phyloP scores from a whole-genome alignment of 2,329 filamentous ascomycete species.

The Ophiosphaerella narmari region DNA sequence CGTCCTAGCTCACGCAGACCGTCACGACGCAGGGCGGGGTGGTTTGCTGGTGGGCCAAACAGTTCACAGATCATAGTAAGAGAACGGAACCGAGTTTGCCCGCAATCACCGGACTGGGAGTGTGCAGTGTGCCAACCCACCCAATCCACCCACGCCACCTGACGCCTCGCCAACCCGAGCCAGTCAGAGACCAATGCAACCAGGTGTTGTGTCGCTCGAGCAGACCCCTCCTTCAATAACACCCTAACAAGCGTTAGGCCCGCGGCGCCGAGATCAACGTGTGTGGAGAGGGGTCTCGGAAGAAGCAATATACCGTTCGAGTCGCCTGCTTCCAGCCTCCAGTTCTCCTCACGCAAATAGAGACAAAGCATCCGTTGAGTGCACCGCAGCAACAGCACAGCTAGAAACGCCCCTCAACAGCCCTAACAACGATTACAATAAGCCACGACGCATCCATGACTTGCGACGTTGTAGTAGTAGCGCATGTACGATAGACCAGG shows the following conservation, averaged over 20 bases:
- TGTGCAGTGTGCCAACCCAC: constrained; percentile 6
- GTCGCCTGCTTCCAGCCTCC: neutral
- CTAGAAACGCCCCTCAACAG: neutral
- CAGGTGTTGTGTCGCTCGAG: constrained; percentile 31
- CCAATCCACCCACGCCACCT: constrained; percentile 14
- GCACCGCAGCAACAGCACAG: too few species aligned
- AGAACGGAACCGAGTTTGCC: constrained; percentile 23
- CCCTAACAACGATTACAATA: constrained; percentile 9
- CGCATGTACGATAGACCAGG: constrained; percentile 20
- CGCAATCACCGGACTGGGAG: constrained; percentile 4
- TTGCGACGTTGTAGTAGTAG: constrained; percentile 5
- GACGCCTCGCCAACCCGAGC: constrained; percentile 27
- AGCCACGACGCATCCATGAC: constrained; percentile 14
- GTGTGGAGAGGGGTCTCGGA: constrained; percentile 25
- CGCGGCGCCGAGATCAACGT: constrained; percentile 24
- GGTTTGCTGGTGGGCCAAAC: constrained; percentile 2
- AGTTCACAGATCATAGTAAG: constrained; percentile 1
- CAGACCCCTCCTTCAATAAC: constrained; percentile 32
- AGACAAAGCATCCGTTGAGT: too few species aligned
- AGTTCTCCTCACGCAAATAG: neutral
- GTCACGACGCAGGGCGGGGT: neutral
- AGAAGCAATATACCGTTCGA: constrained; percentile 24
- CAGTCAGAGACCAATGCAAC: constrained; percentile 23
- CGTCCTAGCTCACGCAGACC: constrained; percentile 2
- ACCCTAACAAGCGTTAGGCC: constrained; percentile 34